Percentiles rank a stretch among this genome's conserved stretches.
Conservation (phyloP, 2,329 filamentous ascomycete genomes). For the Colletotrichum zoysiae region DNA sequence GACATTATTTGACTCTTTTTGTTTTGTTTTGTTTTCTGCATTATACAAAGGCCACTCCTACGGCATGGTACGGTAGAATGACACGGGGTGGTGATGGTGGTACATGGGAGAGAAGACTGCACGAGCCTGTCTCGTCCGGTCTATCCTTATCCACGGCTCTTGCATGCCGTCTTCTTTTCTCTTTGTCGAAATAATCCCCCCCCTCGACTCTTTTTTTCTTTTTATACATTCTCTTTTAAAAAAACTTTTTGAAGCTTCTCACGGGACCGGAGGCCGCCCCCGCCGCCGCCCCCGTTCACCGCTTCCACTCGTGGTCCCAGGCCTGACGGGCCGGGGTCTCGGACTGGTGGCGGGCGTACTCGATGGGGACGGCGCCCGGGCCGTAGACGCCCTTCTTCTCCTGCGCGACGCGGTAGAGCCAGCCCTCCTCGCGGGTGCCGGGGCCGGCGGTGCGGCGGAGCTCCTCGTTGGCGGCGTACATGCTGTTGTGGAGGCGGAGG, state of each 20-base stretch:
- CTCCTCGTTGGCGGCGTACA: conserved; percentile 88
- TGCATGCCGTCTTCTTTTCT: neutral
- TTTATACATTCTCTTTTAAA: neutral
- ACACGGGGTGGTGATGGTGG: neutral
- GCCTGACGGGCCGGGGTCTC: conserved; percentile 82
- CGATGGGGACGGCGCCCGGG: conserved; percentile 82
- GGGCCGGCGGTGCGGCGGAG: conserved; percentile 73
- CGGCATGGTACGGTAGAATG: neutral
- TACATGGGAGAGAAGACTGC: neutral
- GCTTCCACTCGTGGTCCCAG: conserved; percentile 97
- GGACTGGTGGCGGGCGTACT: conserved; percentile 88
- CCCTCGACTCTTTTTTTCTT: neutral
- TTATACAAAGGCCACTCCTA: conserved; percentile 20
- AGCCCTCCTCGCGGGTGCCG: conserved; percentile 71
- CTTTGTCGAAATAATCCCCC: too few species aligned
- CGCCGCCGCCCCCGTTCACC: conserved; percentile 53
- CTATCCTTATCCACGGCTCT: neutral
- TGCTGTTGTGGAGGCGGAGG: conserved; percentile 83
- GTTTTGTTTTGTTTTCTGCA: conserved; percentile 1
- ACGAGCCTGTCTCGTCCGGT: neutral
- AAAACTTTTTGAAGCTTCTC: too few species aligned
- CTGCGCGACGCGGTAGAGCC: conserved; percentile 89
- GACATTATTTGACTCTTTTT: neutral
- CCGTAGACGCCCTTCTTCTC: conserved; percentile 88
- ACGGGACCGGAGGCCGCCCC: neutral